Conservation (phyloP, 2,329 filamentous ascomycete genomes). For the Knoxdaviesia proteae region DNA sequence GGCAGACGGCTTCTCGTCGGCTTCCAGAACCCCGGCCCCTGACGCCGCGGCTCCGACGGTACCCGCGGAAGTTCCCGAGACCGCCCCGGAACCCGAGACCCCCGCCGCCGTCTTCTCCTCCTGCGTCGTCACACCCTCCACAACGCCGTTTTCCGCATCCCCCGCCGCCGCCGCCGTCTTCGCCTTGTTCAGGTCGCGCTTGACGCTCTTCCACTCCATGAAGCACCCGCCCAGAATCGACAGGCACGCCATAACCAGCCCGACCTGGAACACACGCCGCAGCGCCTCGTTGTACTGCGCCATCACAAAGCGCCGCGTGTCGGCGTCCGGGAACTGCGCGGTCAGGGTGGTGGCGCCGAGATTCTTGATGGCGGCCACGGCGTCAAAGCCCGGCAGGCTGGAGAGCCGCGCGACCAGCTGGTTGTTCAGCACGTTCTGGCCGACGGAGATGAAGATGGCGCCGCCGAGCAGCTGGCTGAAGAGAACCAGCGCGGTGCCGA, state of each 20-base stretch:
- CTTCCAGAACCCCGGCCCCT: too few species aligned
- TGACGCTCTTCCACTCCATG: conserved; percentile 38
- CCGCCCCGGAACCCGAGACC: too few species aligned
- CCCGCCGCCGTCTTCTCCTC: too few species aligned
- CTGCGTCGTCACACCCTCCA: too few species aligned
- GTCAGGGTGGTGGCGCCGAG: conserved; percentile 6
- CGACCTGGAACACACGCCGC: conserved; percentile 37
- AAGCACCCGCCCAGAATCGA: conserved; percentile 30
- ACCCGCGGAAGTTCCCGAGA: too few species aligned
- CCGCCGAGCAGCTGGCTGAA: conserved; percentile 25
- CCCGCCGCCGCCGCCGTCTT: too few species aligned
- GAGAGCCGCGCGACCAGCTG: conserved; percentile 15
- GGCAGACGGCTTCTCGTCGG: too few species aligned
- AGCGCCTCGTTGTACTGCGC: conserved; percentile 40
- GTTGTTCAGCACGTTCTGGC: conserved; percentile 21
- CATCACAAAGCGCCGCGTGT: conserved; percentile 20
- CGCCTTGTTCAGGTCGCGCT: conserved; percentile 5
- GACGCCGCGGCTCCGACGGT: too few species aligned
- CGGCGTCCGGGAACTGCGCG: conserved; percentile 16
- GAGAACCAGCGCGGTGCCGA: conserved; percentile 21
- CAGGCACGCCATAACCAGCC: conserved; percentile 29
- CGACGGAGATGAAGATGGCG: conserved; percentile 22
- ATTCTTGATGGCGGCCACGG: conserved; percentile 3
- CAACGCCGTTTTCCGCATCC: too few species aligned
- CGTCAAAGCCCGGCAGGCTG: conserved; percentile 10